Base-by-base conservation (phyloP, 306 rosid species). In the Cucurbita pepo region DNA sequence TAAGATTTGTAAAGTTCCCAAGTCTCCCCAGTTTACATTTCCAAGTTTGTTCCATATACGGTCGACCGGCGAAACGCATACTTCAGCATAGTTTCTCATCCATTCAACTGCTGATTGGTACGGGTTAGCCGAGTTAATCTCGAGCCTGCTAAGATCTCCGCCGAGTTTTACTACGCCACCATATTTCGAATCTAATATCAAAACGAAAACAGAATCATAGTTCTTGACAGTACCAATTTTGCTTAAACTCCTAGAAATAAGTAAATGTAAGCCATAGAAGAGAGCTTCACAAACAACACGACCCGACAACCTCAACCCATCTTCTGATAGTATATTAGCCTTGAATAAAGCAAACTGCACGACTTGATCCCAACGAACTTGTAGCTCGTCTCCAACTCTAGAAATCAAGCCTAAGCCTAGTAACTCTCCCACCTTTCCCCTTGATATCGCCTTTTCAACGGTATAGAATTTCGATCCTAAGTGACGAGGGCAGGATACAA, bases 11-110 rank as follows among this genome's bases (percentile, higher is more conserved):
- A 92, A 79, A 61, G 98, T 87, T 72, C 98, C 98, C 37, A 88
- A 41, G 80, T 92, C 98, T 10, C 96, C 89, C 98, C 98, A 92
- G 69, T 82, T 90, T 51, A 88, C 87, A 83, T 92, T 92, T 80
- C 98, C 98, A 3, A 92, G 70, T 54, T 79, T 83, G 88, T 92
- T 92, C 98, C 98, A 92, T 79, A 92, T 84, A 10, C 82, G 83
- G 56, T 90, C 96, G 53, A 86, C 86, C 0, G 85, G 91, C 53
- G 96, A 88, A 78, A 92, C 80, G 53, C 82, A 6, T 19, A 92
- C 83, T 85, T 88, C 90, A 41, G 96, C 86, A 61, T 81, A 63
- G 56, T 84, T 70, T 74, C 81, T 90, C 12, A 92, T 81, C 98
- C 98, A 92, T 83, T 88, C 93, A 73, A 84, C 88, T 75, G 83